Evolutionary conservation across 495 filamentous ascomycete species (phyloP), one percentile per base, ranked within the genome.

Genomic region (Paragyromitra xinjiangensis): DNA sequence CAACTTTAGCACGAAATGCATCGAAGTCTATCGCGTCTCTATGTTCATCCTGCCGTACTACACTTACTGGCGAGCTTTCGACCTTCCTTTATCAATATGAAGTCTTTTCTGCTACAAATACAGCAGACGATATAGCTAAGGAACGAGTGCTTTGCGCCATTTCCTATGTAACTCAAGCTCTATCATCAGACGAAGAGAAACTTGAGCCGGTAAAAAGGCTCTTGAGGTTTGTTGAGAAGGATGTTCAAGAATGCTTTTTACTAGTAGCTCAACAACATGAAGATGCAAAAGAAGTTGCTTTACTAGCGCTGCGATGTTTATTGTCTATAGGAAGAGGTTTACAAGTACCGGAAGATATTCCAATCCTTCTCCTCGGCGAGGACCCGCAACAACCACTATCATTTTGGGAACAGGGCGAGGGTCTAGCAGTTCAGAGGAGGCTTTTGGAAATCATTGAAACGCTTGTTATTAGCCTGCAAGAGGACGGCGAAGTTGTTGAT

Each of bases 131-230:
- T 14, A 84, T 89, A 34, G 91, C 91, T 0, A 95, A 97, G 85
- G 92, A 95, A 77, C 89, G 88, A 56, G 89, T 98, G 2, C 83
- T 97, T 12, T 92, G 92, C 71, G 93, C 91, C 7, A 95, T 98
- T 67, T 89, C 94, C 7, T 89, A 91, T 14, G 92, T 98, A 68
- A 89, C 97, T 45, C 93, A 97, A 80, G 93, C 91, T 44, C 83
- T 95, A 37, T 85, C 88, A 6, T 84, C 87, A 0, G 90, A 95
- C 65, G 84, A 87, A 50, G 83, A 88, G 50, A 92, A 92, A 81
- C 83, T 89, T 2, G 84, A 83, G 37, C 89, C 88, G 1, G 84
- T 96, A 9, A 87, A 89, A 64, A 84, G 87, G 65, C 86, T 98
- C 11, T 84, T 97, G 9, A 81, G 82, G 11, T 90, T 90, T 71